These are phyloP conservation scores for Clonostachys solani DNA, from an alignment of 2,329 filamentous ascomycete species.

Conservation along the genomic window DNA sequence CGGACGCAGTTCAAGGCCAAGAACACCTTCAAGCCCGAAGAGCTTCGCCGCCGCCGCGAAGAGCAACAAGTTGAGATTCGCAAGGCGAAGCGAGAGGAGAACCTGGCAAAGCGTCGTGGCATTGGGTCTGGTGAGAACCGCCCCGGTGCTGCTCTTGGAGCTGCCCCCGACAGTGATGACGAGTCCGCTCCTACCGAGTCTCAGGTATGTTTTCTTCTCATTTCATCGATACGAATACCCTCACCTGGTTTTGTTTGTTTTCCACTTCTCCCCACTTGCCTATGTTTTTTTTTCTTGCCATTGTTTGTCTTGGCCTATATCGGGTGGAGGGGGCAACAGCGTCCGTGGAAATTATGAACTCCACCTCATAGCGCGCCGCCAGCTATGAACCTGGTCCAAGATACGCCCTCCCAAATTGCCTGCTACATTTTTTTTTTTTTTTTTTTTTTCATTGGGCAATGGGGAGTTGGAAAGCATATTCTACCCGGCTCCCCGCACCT, in stretches of 20 bases:
- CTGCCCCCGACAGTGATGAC: conserved; percentile 95
- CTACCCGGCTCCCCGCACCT: no score
- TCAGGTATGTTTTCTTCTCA: conserved; percentile 62
- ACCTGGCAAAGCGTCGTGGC: conserved; percentile 95
- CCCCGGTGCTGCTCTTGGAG: conserved; percentile 77
- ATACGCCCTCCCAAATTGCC: neutral
- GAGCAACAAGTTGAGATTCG: conserved; percentile 99
- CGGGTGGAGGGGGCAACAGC: conserved; percentile 20
- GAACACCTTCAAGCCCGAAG: conserved; percentile 98
- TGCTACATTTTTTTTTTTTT: neutral
- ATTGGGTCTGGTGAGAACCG: conserved; percentile 78
- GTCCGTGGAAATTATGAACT: conserved; percentile 14
- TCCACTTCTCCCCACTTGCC: conserved; percentile 4
- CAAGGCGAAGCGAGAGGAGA: conserved; percentile 98
- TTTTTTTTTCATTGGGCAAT: neutral
- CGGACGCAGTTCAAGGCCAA: conserved; percentile 99
- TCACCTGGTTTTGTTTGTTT: conserved; percentile 3
- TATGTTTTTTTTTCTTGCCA: neutral
- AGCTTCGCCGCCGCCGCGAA: conserved; percentile 95
- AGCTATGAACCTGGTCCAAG: neutral
- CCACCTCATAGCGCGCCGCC: conserved; percentile 18
- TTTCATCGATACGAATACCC: neutral
- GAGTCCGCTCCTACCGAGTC: conserved; percentile 91
- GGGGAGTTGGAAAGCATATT: no score
- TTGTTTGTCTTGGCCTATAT: conserved; percentile 9